Conservation (phyloP, 495 filamentous ascomycete genomes). For the Penicillium dipodomyicola region DNA sequence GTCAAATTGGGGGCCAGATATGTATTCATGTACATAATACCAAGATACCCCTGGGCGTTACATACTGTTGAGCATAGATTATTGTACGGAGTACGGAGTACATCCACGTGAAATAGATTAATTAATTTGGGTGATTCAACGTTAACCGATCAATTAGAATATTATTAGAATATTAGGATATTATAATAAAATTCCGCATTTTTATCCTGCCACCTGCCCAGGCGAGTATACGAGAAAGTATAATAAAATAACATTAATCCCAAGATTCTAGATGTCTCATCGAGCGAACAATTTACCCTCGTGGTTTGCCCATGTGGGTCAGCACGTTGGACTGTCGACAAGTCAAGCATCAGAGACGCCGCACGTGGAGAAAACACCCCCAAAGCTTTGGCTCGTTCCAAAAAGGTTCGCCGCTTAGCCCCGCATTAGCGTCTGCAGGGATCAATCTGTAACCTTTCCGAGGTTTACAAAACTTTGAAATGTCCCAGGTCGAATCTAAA, state of each 20-base stretch:
- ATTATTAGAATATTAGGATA: too few relatives aligned
- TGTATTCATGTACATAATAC: slow-evolving; percentile 8
- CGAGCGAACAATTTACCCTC: neutral
- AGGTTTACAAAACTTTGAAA: too few relatives aligned
- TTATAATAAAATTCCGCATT: too few relatives aligned
- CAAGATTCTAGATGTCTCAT: neutral
- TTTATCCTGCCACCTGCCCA: neutral
- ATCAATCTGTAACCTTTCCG: neutral
- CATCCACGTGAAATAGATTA: too few relatives aligned
- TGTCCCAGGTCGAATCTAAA: neutral
- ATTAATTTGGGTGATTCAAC: too few relatives aligned
- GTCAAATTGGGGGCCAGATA: slow-evolving; percentile 3
- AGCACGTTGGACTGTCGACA: neutral
- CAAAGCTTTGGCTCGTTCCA: slow-evolving; percentile 9
- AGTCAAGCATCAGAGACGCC: slow-evolving; percentile 11
- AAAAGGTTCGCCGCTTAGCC: neutral
- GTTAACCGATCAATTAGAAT: neutral
- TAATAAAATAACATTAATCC: neutral
- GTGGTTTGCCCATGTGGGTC: neutral
- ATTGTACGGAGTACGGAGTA: too few relatives aligned
- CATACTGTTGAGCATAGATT: too few relatives aligned
- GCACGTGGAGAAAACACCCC: slow-evolving; percentile 23
- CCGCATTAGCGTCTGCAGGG: slow-evolving; percentile 7
- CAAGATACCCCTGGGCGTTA: slow-evolving; percentile 1
- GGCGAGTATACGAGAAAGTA: neutral